Evolutionary conservation across 2,329 filamentous ascomycete genomes (phyloP), one percentile per base, ranked within the genome.

Genomic region (Microsporum canis): DNA sequence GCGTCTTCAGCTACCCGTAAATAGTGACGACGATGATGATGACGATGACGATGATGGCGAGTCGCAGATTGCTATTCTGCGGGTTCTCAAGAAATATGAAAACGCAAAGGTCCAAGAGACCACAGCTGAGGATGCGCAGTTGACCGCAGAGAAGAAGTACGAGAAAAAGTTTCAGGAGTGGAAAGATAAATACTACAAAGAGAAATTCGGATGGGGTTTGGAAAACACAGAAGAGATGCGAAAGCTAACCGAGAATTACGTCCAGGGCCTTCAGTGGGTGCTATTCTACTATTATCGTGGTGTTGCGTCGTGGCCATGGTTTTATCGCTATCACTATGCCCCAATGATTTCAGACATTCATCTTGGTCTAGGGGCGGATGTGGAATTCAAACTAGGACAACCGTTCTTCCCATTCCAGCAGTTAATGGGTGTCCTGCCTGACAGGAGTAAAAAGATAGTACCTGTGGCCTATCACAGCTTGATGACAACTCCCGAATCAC

Each of bases 231-330:
- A 84, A 45, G 90, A 95, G 73, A 80, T 97, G 70, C 86, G 80
- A 60, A 86, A 88, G 65, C 79, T 99, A 63, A 88, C 89, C 31
- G 91, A 97, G 75, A 99, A 97, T 75, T 99, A 99, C 69, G 91
- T 99, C 5, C 89, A 99, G 75, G 94, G 94, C 63, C 78, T 99
- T 63, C 94, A 99, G 73, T 99, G 94, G 95, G 94, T 99, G 49
- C 79, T 99, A 57, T 96, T 88, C 75, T 99, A 99, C 78, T 99
- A 99, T 76, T 99, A 99, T 76, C 87, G 87, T 60, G 94, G 94
- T 64, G 94, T 99, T 63, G 94, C 90, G 14, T 97, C 92, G 10
- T 99, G 94, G 94, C 91, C 94, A 12, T 99, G 94, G 94, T 99
- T 89, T 76, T 99, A 96, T 75, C 81, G 82, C 63, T 99, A 96